Evolutionary conservation across 1,284 basidiomycete genomes (phyloP), one percentile per base, ranked within the genome.

Genomic region (Ganoderma multipileum): DNA sequence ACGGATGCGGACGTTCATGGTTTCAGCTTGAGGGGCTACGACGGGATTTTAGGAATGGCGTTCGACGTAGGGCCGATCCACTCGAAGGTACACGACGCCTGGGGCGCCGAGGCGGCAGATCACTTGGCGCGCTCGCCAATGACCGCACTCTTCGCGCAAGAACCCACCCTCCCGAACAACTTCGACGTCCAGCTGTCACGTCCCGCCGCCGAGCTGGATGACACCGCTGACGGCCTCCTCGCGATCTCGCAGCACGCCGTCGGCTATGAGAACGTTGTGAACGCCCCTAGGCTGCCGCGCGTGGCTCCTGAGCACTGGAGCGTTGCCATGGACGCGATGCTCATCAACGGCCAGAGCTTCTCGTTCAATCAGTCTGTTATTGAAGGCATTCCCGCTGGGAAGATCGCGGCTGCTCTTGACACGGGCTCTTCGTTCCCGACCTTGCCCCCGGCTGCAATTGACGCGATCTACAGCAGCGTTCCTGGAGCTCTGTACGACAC

Each of bases 41-140:
- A 70, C 23, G 71, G 71, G 1, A 65, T 72, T 30, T 39, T 72
- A 28, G 71, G 71, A 41, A 68, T 72, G 65, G 66, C 63, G 39
- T 68, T 76, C 71, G 69, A 65, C 58, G 63, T 50, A 12, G 60
- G 65, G 3, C 8, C 33, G 33, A 68, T 72, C 63, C 47, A 67
- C 33, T 12, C 18, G 30, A 42, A 62, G 0, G 85, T 94, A 63
- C 91, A 91, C 89, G 77, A 85, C 72, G 78, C 79, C 0, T 79
- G 86, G n/a, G 71, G 73, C 14, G 14, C 36, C 2, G 80, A 79
- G 30, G 64, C 58, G 63, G 69, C 68, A 0, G 39, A 61, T 2
- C 3, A 69, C 62, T 67, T 73, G 64, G 54, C 68, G 1, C 68
- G 64, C 4, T 58, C 67, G 5, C 66, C 66, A 36, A 63, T 75